Evolutionary conservation across 2,329 filamentous ascomycete genomes (phyloP).

Genomic region (Dothistroma septosporum): DNA sequence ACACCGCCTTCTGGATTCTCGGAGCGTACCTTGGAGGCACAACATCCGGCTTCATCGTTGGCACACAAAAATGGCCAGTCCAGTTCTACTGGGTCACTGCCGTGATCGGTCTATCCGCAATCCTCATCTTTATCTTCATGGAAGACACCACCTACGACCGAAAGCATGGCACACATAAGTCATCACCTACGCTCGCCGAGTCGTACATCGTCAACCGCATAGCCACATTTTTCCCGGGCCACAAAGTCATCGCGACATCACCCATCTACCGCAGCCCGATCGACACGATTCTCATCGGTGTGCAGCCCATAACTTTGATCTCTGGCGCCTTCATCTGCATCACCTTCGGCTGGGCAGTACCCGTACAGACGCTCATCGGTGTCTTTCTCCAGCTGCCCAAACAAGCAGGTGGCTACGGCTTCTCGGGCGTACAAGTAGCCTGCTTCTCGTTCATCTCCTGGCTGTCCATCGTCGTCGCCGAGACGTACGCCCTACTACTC

Average conservation of each 20-base stretch:
- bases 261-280: slow-evolving; percentile 20
- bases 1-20: slow-evolving; percentile 1
- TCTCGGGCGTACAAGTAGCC: slow-evolving; percentile 40
- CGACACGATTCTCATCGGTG: slow-evolving; percentile 29
- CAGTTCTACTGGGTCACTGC: slow-evolving; percentile 7
- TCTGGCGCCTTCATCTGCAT: slow-evolving; percentile 39
- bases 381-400: slow-evolving; percentile 39
- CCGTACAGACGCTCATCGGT: slow-evolving; percentile 24
- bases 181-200: not conserved
- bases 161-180: not conserved
- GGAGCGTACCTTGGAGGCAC: slow-evolving; percentile 4
- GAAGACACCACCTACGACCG: slow-evolving; percentile 8
- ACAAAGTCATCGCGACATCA: slow-evolving; percentile 11
- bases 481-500: slow-evolving; percentile 38
- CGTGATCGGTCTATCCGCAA: not conserved
- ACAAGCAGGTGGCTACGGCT: slow-evolving; percentile 41
- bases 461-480: slow-evolving; percentile 38
- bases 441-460: slow-evolving; percentile 41
- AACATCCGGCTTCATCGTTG: slow-evolving; percentile 3
- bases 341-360: slow-evolving; percentile 28
- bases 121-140: slow-evolving; percentile 1
- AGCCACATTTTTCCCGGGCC: slow-evolving; percentile 33
- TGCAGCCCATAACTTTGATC: slow-evolving; percentile 38
- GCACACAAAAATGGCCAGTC: slow-evolving; percentile 1
- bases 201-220: slow-evolving; percentile 19